These are phyloP conservation scores for Boletus edulis DNA, from an alignment of 768 basidiomycete species.

Conservation along the genomic window DNA sequence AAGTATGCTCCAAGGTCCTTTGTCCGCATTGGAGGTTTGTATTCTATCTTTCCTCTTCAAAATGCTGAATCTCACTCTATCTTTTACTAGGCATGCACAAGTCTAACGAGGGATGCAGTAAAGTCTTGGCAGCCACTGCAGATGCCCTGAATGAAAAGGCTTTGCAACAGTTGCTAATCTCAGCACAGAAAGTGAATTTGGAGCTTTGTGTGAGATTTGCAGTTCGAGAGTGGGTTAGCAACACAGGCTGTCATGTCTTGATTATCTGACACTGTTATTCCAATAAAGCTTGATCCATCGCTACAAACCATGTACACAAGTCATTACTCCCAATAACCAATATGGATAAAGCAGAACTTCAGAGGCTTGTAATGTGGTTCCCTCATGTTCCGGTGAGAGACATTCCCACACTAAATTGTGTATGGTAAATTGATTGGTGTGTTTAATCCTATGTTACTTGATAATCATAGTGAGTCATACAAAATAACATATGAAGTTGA, in stretches of 20 bases:
- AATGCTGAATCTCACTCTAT: neutral
- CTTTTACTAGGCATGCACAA: neutral
- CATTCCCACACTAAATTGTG: neutral
- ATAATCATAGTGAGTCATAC: neutral
- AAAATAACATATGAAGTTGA: neutral
- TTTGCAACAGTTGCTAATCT: neutral
- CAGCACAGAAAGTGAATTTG: neutral
- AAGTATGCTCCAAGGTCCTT: neutral
- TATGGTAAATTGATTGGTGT: too few relatives aligned
- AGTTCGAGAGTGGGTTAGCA: neutral
- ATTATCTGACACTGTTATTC: neutral
- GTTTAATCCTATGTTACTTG: neutral
- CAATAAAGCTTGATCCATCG: neutral
- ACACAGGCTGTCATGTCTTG: neutral
- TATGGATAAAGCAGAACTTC: neutral
- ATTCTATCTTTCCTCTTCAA: neutral
- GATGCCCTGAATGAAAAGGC: neutral
- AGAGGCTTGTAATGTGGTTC: neutral
- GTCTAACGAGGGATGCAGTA: neutral
- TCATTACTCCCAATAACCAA: neutral
- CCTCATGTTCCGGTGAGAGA: neutral
- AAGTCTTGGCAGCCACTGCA: neutral
- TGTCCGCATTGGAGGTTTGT: neutral
- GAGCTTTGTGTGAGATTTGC: neutral
- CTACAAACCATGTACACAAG: neutral